A percentile compares a stretch with the other conserved stretches of the same genome.
Conservation (phyloP, 805 yeast species). For the Candida mattraensis region DNA sequence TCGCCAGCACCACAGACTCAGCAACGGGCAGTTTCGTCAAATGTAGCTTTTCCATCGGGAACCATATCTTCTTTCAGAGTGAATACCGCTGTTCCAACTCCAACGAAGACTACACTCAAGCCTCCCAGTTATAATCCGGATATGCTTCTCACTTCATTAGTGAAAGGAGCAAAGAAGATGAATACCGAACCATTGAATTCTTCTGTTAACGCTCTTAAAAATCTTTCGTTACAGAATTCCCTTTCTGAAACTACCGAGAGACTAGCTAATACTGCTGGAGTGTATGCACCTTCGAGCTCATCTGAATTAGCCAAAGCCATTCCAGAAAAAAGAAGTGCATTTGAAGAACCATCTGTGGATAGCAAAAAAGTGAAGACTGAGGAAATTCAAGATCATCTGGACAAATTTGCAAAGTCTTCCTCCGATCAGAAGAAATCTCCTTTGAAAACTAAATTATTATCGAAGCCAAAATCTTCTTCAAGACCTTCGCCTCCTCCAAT, state of each 20-base stretch:
- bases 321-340: conserved; percentile 23
- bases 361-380: conserved; percentile 5
- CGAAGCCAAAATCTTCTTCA: conserved; percentile 10
- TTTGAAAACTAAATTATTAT: conserved; percentile 2
- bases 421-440: conserved; percentile 4
- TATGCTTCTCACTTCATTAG: conserved; percentile 20
- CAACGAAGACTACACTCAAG: conserved; percentile 2
- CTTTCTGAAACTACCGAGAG: conserved; percentile 3
- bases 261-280: too few species aligned
- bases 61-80: conserved; percentile 32
- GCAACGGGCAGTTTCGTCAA: conserved; percentile 26
- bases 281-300: too few species aligned
- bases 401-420: conserved; percentile 13
- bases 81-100: conserved; percentile 7
- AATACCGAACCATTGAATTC: conserved; percentile 5
- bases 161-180: conserved; percentile 12
- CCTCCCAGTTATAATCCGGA: conserved; percentile 27
- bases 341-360: conserved; percentile 2
- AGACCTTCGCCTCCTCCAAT: conserved; percentile 14
- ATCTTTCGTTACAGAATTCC: conserved; percentile 19
- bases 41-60: conserved; percentile 30
- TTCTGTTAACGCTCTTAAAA: conserved; percentile 7
- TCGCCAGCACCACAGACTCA: too few species aligned
- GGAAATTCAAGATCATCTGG: conserved; percentile 11
- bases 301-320: conserved; percentile 13